Base-by-base conservation (phyloP, 495 filamentous ascomycete genomes). In the Penicillium odoratum region DNA sequence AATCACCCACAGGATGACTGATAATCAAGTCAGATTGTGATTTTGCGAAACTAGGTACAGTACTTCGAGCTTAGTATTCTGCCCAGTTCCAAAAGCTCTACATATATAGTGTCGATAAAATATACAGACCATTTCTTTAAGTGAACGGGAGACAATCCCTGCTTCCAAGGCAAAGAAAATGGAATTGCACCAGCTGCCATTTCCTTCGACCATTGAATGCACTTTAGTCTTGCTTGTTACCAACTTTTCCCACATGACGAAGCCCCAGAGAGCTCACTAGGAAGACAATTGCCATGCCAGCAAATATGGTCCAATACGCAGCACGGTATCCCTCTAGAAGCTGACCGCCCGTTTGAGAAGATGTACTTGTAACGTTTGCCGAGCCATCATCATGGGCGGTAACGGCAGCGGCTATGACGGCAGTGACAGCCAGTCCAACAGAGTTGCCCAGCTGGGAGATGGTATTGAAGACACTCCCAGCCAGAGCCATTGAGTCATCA, bases 401-500 rank as follows among this genome's bases (percentile, higher is more conserved):
- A 7, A 59, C 56, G 15, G 51, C 44, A 1, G 56, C 36, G 6
- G 56, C 51, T 25, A 59, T 59, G 34, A 53, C 49, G 5, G 51
- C 38, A 25, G 51, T 38, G 42, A 59, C 30, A 11, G 56, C 50
- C 13, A 53, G 38, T 42, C 85, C 83, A 13, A 87, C 69, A 11
- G 70, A 69, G 13, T 78, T 82, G 1, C 85, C 85, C 36, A 86
- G 67, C 68, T 85, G 82, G 5, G 75, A 64, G 10, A 83, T 61
- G 0, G 80, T 83, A 61, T 85, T 86, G 71, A 87, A 85, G 0
- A 87, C 82, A 15, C 80, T 81, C 7, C 82, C 82, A 10, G 83
- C 83, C 7, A 87, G 69, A 0, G 69, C 78, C 34, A 69, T 59
- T 5, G 49, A 56, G 9, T 65, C 52, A 0, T 11, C 18, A 18